Base-by-base conservation (phyloP, 495 filamentous ascomycete species). In the Podospora pseudoanserina region DNA sequence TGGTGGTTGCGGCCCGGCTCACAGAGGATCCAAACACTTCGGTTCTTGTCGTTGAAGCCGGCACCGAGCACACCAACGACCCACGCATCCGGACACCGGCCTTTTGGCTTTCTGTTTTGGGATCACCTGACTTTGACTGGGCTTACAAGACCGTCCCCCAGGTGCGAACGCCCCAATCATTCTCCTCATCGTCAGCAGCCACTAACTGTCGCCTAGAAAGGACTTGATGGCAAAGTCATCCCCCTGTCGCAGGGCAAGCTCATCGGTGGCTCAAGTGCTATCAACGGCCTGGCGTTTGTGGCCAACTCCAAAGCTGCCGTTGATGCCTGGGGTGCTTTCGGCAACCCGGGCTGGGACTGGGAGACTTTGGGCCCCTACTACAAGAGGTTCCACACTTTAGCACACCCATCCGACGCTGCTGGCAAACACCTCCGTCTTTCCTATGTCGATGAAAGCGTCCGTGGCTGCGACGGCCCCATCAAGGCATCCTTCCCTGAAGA, bases 21-120 rank as follows among this genome's bases (percentile, higher is more conserved):
- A 82, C 82, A 7, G 82, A 83, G 67, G 71, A 79, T 56, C 66
- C 78, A 1, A 67, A 79, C 60, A 66, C 80, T 28, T 78, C 70
- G 4, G 79, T 86, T 13, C 75, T 79, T 1, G 77, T 86, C 4
- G 76, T 86, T 27, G 84, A 86, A 72, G 82, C 83, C 19, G 84
- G 84, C 1, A 69, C 71, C 1, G 64, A 67, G 20, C 81, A 83
- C 65, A 74, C 78, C 27, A 79, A 83, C 54, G 66, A 67, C 5
- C 56, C 68, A 3, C 75, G 77, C 20, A 75, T 75, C 9, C 75
- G 82, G 13, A 77, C 78, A 58, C 80, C 79, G n/a, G 80, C 84
- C 64, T 75, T 84, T 44, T 86, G 67, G 58, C 58, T 60, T 15
- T 60, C 58, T 15, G 19, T 60, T 60, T 23, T 60, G 19, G 58